Percentiles rank a stretch among this genome's conserved stretches.
phyloP scores from a whole-genome alignment of 2,329 filamentous ascomycete species.

The Scedosporium boydii region DNA sequence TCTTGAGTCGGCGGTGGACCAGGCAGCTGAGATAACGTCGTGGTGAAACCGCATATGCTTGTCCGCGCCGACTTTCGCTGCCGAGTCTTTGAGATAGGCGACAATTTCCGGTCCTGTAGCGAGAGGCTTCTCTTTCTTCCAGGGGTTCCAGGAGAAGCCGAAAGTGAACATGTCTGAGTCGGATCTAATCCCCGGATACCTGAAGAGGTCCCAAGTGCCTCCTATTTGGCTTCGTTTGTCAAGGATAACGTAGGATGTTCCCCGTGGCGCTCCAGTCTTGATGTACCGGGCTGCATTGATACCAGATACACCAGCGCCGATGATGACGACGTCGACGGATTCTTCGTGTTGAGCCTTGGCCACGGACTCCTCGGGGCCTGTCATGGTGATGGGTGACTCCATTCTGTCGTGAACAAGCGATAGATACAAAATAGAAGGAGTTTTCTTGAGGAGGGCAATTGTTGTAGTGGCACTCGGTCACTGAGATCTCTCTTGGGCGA shows the following conservation, averaged over 20 bases:
- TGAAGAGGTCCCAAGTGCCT: conserved; percentile 72
- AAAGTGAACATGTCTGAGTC: conserved; percentile 55
- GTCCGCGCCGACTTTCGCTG: conserved; percentile 39
- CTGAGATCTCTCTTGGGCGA: no score
- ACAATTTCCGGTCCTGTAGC: conserved; percentile 41
- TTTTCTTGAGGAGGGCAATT: no score
- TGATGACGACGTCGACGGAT: conserved; percentile 45
- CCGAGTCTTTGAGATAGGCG: conserved; percentile 44
- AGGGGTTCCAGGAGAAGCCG: conserved; percentile 63
- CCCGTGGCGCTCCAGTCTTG: conserved; percentile 38
- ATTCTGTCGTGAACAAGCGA: no score
- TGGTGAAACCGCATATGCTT: conserved; percentile 42
- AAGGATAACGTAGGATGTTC: conserved; percentile 53
- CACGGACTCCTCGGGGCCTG: no score
- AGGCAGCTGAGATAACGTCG: conserved; percentile 38
- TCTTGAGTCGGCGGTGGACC: conserved; percentile 43
- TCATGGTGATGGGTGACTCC: no score
- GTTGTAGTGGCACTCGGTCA: no score
- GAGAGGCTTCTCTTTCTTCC: conserved; percentile 46
- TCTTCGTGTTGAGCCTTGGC: no score
- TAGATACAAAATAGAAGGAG: no score
- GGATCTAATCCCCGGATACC: conserved; percentile 63
- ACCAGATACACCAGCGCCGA: conserved; percentile 65
- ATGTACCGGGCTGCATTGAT: conserved; percentile 61
- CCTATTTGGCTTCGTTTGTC: conserved; percentile 58